These are phyloP conservation scores for Candida dubliniensis DNA, from an alignment of 1,139 yeast genomes.

Conservation along the genomic window DNA sequence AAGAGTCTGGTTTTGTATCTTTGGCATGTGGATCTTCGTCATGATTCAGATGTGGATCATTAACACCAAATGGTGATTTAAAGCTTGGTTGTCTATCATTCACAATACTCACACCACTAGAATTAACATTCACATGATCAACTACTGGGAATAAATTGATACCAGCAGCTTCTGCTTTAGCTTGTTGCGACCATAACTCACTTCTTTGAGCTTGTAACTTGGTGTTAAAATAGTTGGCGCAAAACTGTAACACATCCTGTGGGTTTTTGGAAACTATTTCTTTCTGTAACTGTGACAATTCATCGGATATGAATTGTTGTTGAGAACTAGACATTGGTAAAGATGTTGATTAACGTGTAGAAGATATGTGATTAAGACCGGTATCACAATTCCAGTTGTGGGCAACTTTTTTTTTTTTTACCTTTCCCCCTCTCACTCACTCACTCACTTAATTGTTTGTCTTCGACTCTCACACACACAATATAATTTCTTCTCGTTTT, in stretches of 20 bases:
- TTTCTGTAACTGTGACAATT: slow-evolving; percentile 61
- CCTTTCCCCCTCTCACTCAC: not conserved
- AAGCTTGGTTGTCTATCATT: slow-evolving; percentile 50
- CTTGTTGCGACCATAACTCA: slow-evolving; percentile 53
- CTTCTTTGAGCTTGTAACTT: slow-evolving; percentile 63
- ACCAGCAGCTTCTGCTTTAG: slow-evolving; percentile 54
- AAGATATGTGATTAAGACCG: not conserved
- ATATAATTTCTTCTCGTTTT: no score
- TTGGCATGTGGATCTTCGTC: slow-evolving; percentile 14
- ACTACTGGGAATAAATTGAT: slow-evolving; percentile 50
- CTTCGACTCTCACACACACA: not conserved
- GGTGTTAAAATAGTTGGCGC: slow-evolving; percentile 67
- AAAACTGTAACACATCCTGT: slow-evolving; percentile 67
- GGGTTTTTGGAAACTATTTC: slow-evolving; percentile 67
- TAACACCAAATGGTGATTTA: slow-evolving; percentile 61
- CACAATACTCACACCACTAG: slow-evolving; percentile 17
- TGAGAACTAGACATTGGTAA: slow-evolving; percentile 8
- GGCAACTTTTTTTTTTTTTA: not conserved
- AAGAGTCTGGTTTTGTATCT: slow-evolving; percentile 12
- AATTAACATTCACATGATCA: slow-evolving; percentile 28
- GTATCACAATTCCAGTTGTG: not conserved
- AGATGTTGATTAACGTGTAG: not conserved
- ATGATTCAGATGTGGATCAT: slow-evolving; percentile 60
- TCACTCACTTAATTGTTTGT: not conserved
- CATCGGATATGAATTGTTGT: slow-evolving; percentile 33